Base-by-base conservation (phyloP, 1,284 basidiomycete species). In the Malassezia brasiliensis region DNA sequence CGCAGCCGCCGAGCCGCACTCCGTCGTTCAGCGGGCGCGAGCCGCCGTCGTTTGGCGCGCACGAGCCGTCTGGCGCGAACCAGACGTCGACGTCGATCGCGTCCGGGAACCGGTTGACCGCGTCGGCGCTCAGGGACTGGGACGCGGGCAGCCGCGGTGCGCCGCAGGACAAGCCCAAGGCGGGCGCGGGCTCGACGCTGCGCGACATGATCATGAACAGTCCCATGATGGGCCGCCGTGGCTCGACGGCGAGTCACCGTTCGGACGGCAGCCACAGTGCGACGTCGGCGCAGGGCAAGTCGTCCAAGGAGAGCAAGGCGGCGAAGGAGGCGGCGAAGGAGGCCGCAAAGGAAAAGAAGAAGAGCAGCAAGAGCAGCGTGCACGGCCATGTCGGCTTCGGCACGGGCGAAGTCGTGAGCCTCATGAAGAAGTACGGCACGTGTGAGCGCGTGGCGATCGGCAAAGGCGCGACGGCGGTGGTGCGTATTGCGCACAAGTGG, bases 401-500 rank as follows among this genome's bases (percentile, higher is more conserved):
- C 41, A 52, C 50, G 11, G 66, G 65, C 37, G 69, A 72, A 46
- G 67, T 67, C 14, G 64, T 69, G 7, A 66, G 64, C 17, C 52
- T 77, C 44, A 65, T 75, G 50, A 86, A 93, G 76, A 96, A 96
- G 80, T 98, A 98, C 71, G 93, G 93, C 34, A 85, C 96, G 5
- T 96, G 91, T 77, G 90, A 94, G 77, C 90, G 90, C 77, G 83
- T 90, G 15, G 90, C 91, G 9, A 96, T 98, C 66, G 93, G 93
- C 46, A 96, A 93, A 76, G 93, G 93, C 35, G 94, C 93, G 11
- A 98, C 93, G 5, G 90, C 88, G 34, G 90, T 96, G 52, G 94
- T 98, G 38, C 81, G 89, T 40, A 81, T 98, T 3, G 94, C 91
- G 35, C 93, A 98, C 79, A 96, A 96, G 78, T 96, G 93, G 91